Conservation (phyloP, 2,329 filamentous ascomycete species). For the Elsinoe necatrix region DNA sequence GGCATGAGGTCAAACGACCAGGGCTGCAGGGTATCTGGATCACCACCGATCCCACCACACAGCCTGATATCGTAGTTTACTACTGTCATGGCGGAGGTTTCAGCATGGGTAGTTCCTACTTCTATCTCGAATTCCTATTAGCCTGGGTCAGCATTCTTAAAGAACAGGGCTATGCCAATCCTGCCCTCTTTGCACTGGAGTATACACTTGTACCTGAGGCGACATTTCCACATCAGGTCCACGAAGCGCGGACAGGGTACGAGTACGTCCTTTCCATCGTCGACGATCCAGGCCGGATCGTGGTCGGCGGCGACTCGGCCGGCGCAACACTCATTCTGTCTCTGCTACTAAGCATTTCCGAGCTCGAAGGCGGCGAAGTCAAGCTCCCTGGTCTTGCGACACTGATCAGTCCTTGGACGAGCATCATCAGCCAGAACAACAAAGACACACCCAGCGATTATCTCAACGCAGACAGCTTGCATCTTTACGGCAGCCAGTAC, state of each 20-base stretch:
- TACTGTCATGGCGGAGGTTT: slow-evolving; percentile 81
- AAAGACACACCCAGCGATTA: slow-evolving; percentile 66
- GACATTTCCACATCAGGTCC: slow-evolving; percentile 63
- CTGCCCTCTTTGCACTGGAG: slow-evolving; percentile 69
- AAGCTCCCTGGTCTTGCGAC: slow-evolving; percentile 53
- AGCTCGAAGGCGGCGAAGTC: slow-evolving; percentile 36
- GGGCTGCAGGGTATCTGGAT: slow-evolving; percentile 58
- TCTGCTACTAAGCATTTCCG: slow-evolving; percentile 59
- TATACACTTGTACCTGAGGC: slow-evolving; percentile 72
- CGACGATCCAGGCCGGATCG: slow-evolving; percentile 53
- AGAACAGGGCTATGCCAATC: slow-evolving; percentile 59
- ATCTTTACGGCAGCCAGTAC: slow-evolving; percentile 64
- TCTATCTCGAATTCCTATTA: slow-evolving; percentile 77
- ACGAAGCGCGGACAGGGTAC: slow-evolving; percentile 63
- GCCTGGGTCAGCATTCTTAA: slow-evolving; percentile 61
- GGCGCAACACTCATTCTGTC: slow-evolving; percentile 66
- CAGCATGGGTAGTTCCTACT: slow-evolving; percentile 70
- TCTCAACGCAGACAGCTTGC: slow-evolving; percentile 57
- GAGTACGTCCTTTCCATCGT: slow-evolving; percentile 56
- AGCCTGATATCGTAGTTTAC: slow-evolving; percentile 70
- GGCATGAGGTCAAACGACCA: slow-evolving; percentile 47
- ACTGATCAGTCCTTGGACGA: slow-evolving; percentile 74
- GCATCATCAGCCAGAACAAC: slow-evolving; percentile 60
- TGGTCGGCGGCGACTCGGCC: slow-evolving; percentile 70
- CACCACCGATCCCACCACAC: slow-evolving; percentile 48